Conservation (phyloP, 2,329 filamentous ascomycete species). For the Gliomastix tumulicola region DNA sequence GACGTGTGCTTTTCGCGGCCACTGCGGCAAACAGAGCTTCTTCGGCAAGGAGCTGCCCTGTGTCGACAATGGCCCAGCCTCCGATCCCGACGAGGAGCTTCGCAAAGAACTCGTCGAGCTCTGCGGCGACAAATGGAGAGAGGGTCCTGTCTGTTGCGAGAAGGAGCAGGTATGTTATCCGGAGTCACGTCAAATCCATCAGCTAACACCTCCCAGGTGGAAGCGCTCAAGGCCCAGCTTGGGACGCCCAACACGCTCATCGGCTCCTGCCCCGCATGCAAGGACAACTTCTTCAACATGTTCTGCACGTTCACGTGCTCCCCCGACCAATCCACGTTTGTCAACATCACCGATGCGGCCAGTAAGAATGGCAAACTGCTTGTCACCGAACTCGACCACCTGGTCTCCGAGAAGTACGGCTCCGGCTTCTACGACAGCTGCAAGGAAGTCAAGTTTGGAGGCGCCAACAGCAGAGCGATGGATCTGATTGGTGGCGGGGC, state of each 20-base stretch:
- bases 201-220: slow-evolving; percentile 45
- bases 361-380: slow-evolving; percentile 51
- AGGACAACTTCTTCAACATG: slow-evolving; percentile 95
- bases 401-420: slow-evolving; percentile 79
- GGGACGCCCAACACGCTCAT: slow-evolving; percentile 84
- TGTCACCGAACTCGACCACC: slow-evolving; percentile 87
- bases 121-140: slow-evolving; percentile 81
- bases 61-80: slow-evolving; percentile 79
- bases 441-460: slow-evolving; percentile 97
- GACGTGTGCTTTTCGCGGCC: slow-evolving; percentile 81
- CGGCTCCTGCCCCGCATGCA: slow-evolving; percentile 91
- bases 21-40: slow-evolving; percentile 85
- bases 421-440: slow-evolving; percentile 92
- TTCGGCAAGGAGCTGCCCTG: slow-evolving; percentile 89
- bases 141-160: slow-evolving; percentile 79
- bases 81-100: slow-evolving; percentile 63
- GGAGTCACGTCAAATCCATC: not conserved
- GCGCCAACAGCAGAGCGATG: slow-evolving; percentile 89
- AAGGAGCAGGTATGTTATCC: slow-evolving; percentile 58
- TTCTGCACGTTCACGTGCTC: slow-evolving; percentile 99
- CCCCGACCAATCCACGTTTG: slow-evolving; percentile 88
- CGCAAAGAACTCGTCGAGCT: slow-evolving; percentile 75
- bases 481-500: slow-evolving; percentile 93
- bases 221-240: slow-evolving; percentile 74
- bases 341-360: slow-evolving; percentile 79